Conservation (phyloP, 1,284 basidiomycete genomes). For the Apiotrichum sp. region DNA sequence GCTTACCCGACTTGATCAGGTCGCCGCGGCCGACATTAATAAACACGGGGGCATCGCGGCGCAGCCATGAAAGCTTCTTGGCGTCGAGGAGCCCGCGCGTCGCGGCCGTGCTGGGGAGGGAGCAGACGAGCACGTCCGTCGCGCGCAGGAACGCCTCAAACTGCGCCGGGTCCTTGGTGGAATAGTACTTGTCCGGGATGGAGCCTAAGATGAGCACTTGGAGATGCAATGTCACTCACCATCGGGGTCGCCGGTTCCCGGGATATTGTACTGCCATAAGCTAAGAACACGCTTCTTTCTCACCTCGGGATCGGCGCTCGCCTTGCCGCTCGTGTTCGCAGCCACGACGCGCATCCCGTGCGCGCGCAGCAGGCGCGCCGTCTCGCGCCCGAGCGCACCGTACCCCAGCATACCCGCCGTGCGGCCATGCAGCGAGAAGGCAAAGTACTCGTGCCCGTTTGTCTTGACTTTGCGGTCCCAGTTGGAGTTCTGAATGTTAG, state of each 20-base stretch:
- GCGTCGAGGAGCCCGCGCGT: slow-evolving; percentile 37
- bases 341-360: slow-evolving; percentile 40
- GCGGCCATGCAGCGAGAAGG: slow-evolving; percentile 27
- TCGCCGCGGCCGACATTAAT: slow-evolving; percentile 43
- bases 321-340: slow-evolving; percentile 41
- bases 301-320: slow-evolving; percentile 35
- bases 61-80: slow-evolving; percentile 27
- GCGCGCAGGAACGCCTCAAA: slow-evolving; percentile 38
- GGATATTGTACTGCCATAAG: slow-evolving; percentile 21
- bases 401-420: slow-evolving; percentile 43
- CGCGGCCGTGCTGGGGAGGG: slow-evolving; percentile 36
- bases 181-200: slow-evolving; percentile 41
- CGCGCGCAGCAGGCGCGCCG: slow-evolving; percentile 37
- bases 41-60: slow-evolving; percentile 30
- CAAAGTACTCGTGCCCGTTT: slow-evolving; percentile 24
- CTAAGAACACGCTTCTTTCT: slow-evolving; percentile 2
- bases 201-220: slow-evolving; percentile 12
- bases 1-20: slow-evolving; percentile 31
- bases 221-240: slow-evolving; percentile 15
- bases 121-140: slow-evolving; percentile 40
- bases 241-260: slow-evolving; percentile 39
- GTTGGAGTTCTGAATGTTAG: too few species aligned
- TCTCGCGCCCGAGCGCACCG: slow-evolving; percentile 37
- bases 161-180: slow-evolving; percentile 28
- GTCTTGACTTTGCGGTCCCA: slow-evolving; percentile 7